Evolutionary conservation across 73 alveolate genomes (phyloP), one percentile per base, ranked within the genome.

Genomic region (Chromera velia): DNA sequence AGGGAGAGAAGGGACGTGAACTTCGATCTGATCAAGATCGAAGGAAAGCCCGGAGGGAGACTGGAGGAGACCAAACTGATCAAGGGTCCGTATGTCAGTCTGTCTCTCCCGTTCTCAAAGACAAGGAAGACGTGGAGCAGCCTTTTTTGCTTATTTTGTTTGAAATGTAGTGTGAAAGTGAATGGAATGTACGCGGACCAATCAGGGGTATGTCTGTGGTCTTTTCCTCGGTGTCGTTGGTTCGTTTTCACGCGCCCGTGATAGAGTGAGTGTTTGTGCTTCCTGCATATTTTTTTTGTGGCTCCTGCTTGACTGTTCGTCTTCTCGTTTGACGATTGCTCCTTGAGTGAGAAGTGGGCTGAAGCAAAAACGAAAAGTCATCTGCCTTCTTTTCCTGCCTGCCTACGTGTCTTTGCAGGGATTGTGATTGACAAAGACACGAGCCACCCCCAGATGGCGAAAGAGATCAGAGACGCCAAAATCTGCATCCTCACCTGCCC

Each of bases 371-470:
- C n/a, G n/a, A n/a, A n/a, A n/a, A n/a, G n/a, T n/a, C n/a, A n/a
- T n/a, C n/a, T n/a, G n/a, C n/a, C n/a, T n/a, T n/a, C n/a, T n/a
- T n/a, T n/a, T n/a, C n/a, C n/a, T n/a, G n/a, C n/a, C n/a, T n/a
- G n/a, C n/a, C n/a, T n/a, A n/a, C n/a, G n/a, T n/a, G 55, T 40
- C 22, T 40, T 4, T 40, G 55, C 55, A 65, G 99, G 99, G 67
- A 95, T 96, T 72, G 96, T 95, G 27, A 80, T 95, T 34, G 99
- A 95, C 82, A 96, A 96, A 86, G 99, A 96, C 82, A 89, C 95
- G 95, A 91, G 98, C 78, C 99, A 96, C 81, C 99, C 99, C 19
- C 95, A 96, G 92, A 96, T 96, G 99, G 92, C 91, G 29, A 96
- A 96, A 89, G 94, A 83, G 74, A 94, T 95, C 28, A 77, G 68